phyloP scores from a whole-genome alignment of 2,329 filamentous ascomycete species.

The Elsinoe perseae region DNA sequence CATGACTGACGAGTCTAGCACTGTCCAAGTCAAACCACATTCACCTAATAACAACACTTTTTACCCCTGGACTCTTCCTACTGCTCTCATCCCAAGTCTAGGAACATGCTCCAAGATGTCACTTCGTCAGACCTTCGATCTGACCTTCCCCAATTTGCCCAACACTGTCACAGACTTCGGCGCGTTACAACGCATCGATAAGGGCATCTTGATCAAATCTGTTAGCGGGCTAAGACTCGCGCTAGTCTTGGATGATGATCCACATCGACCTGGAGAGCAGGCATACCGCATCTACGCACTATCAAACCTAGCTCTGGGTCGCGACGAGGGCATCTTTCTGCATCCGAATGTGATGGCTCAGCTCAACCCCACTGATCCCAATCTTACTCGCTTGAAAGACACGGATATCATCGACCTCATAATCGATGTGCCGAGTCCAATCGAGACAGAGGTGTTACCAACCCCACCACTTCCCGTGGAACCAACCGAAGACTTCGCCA shows the following conservation, averaged over 20 bases:
- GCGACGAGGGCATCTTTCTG: constrained; percentile 80
- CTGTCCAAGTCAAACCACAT: constrained; percentile 46
- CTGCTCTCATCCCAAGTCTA: constrained; percentile 62
- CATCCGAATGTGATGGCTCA: constrained; percentile 60
- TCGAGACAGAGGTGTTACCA: background rate
- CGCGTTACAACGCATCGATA: constrained; percentile 49
- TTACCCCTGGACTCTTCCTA: constrained; percentile 88
- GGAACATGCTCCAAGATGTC: constrained; percentile 69
- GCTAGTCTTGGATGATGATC: constrained; percentile 56
- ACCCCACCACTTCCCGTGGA: background rate
- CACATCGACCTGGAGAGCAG: constrained; percentile 32
- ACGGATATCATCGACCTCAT: constrained; percentile 65
- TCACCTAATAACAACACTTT: constrained; percentile 71
- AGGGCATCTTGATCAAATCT: constrained; percentile 54
- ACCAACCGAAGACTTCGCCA: constrained; percentile 2
- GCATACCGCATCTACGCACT: constrained; percentile 70
- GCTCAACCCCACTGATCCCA: constrained; percentile 69
- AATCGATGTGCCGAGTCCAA: constrained; percentile 42
- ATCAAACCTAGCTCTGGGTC: constrained; percentile 71
- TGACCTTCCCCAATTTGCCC: constrained; percentile 54
- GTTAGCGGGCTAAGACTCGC: constrained; percentile 56
- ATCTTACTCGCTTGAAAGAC: constrained; percentile 73
- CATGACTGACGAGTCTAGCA: constrained; percentile 40
- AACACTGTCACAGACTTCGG: constrained; percentile 38
- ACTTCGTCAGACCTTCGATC: constrained; percentile 62